These are phyloP conservation scores for Nannochloropsis gaditana DNA, from an alignment of 108 stramenopile genomes.

Conservation along the genomic window DNA sequence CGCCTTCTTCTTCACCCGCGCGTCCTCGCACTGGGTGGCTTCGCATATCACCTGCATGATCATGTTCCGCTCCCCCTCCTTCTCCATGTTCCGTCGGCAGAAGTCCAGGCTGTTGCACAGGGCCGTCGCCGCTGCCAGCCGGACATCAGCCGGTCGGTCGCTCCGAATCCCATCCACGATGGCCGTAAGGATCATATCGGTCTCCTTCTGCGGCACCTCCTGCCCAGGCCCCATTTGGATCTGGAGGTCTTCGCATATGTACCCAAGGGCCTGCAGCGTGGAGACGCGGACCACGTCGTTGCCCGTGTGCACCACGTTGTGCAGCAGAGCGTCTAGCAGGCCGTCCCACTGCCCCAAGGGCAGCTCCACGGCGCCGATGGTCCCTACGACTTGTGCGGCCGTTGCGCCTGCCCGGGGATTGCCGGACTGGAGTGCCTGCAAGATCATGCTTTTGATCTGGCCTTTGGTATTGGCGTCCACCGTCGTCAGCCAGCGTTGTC, in stretches of 20 bases:
- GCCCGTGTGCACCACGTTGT: conserved; percentile 41
- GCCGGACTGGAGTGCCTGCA: conserved; percentile 26
- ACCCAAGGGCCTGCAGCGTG: conserved; percentile 86
- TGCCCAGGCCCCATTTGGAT: conserved; percentile 49
- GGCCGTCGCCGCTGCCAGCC: conserved; percentile 77
- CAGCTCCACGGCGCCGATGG: conserved; percentile 47
- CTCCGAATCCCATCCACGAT: conserved; percentile 89
- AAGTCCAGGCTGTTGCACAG: conserved; percentile 82
- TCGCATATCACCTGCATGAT: conserved; percentile 91
- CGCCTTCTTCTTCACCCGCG: conserved; percentile 65
- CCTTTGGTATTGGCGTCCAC: conserved; percentile 32
- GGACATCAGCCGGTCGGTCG: conserved; percentile 66
- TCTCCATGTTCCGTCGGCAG: conserved; percentile 82
- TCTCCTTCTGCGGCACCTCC: conserved; percentile 67
- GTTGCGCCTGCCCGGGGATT: conserved; percentile 20
- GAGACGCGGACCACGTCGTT: conserved; percentile 65
- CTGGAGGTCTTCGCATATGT: conserved; percentile 69
- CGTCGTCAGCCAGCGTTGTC: conserved; percentile 26
- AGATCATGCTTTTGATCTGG: conserved; percentile 41
- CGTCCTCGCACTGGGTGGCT: conserved; percentile 71
- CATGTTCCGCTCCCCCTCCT: conserved; percentile 73
- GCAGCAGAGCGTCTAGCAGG: conserved; percentile 35
- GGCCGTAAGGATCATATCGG: conserved; percentile 84
- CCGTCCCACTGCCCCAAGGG: conserved; percentile 42
- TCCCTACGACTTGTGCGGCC: conserved; percentile 43